Evolutionary conservation across 345 rosid species (phyloP), one percentile per base, ranked within the genome.

Genomic region (Populus euphratica): DNA sequence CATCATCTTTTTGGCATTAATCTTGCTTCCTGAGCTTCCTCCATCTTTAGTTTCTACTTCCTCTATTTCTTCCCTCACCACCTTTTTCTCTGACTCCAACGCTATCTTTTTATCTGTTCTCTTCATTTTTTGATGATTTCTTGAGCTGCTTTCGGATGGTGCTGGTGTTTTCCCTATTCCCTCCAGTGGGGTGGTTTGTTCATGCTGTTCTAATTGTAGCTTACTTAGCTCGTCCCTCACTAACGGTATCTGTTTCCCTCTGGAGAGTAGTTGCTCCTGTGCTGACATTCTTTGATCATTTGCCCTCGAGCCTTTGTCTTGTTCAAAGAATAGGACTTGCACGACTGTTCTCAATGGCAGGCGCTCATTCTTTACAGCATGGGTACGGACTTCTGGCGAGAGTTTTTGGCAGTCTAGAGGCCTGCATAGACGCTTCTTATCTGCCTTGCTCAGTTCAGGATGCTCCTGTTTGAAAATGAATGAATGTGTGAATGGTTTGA

Each of bases 281-380:
- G 78, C 16, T 39, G 65, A 18, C 72, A 63, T 67, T 76, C 77
- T 83, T 7, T 79, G 79, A 71, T 64, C 75, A 5, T n/a, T 67
- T 3, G 23, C 73, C 44, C 70, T 76, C 38, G 77, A 69, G 25
- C 79, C 76, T 74, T 70, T 85, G 76, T 94, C 97, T 74, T 91
- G 98, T 25, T 96, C 99, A 38, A 91, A 96, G 87, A 87, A 96
- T 76, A 94, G 91, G 77, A 91, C 91, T 80, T 91, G 99, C 70
- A 96, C 99, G 2, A 96, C 98, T 2, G 98, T 96, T 83, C 97
- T 89, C 80, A 96, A 56, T 11, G 99, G 99, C 36, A 96, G 87
- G 75, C 97, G 86, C 85, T 94, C 99, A 49, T 96, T 96, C 84
- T 94, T 96, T 52, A 92, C 94, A 0, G 98, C 99, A 21, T 92